phyloP scores from a whole-genome alignment of 2,329 filamentous ascomycete genomes.

The Hyphodiscus sp. region DNA sequence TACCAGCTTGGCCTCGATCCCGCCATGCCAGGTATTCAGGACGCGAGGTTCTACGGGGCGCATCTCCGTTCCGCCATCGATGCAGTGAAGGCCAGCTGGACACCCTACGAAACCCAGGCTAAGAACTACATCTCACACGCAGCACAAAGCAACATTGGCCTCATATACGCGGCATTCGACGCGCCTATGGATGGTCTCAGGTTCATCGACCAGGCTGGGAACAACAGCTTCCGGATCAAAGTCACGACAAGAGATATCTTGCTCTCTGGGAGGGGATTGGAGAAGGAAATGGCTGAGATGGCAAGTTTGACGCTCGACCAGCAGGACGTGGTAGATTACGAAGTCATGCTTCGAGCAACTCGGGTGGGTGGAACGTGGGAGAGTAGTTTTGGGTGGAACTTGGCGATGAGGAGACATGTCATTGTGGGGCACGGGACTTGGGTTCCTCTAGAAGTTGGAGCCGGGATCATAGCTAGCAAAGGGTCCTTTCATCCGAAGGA shows the following conservation, averaged over 20 bases:
- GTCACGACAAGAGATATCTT: not conserved
- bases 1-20: not conserved
- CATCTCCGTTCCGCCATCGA: not conserved
- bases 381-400: not conserved
- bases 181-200: too few relatives aligned
- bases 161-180: not conserved
- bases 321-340: conserved; percentile 3
- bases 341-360: conserved; percentile 2
- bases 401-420: not conserved
- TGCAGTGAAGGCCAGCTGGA: not conserved
- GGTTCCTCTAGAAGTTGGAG: too few relatives aligned
- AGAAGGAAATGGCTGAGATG: not conserved
- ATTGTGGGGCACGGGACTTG: too few relatives aligned
- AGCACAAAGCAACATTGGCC: not conserved
- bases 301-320: not conserved
- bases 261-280: not conserved
- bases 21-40: too few relatives aligned
- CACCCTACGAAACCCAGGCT: not conserved
- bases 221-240: not conserved
- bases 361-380: not conserved
- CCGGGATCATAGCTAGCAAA: too few relatives aligned
- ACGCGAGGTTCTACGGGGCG: not conserved
- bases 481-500: too few relatives aligned
- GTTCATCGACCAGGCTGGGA: not conserved
- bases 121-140: not conserved